Evolutionary conservation across 768 basidiomycete species (phyloP).

Genomic region (Chlorophyllum brunneum): DNA sequence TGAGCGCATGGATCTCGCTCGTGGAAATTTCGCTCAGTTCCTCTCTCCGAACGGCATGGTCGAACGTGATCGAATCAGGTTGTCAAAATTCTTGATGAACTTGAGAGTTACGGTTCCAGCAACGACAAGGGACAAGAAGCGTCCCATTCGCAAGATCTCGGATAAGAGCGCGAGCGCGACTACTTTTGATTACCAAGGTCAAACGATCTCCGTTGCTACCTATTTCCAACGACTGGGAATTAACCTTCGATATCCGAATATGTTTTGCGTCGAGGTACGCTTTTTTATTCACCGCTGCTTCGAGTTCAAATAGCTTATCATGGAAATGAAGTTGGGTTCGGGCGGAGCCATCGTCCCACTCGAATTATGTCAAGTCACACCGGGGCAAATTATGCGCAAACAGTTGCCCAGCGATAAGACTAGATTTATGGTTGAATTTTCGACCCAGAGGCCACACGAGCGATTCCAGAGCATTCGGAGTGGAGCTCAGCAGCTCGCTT

Average conservation of each 20-base stretch:
- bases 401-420: conserved; percentile 66
- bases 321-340: conserved; percentile 44
- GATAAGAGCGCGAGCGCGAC: conserved; percentile 42
- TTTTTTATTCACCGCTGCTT: neutral
- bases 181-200: conserved; percentile 48
- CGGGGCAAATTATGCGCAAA: conserved; percentile 68
- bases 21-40: conserved; percentile 22
- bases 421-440: conserved; percentile 57
- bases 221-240: conserved; percentile 22
- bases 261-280: conserved; percentile 56
- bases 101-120: conserved; percentile 26
- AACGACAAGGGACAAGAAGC: conserved; percentile 27
- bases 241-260: conserved; percentile 40
- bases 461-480: conserved; percentile 50
- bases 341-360: conserved; percentile 59
- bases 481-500: conserved; percentile 56
- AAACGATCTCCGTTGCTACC: conserved; percentile 39
- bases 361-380: conserved; percentile 58
- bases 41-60: conserved; percentile 37
- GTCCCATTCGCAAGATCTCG: conserved; percentile 55
- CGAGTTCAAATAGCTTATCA: neutral
- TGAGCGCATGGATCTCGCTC: conserved; percentile 4
- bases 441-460: conserved; percentile 58
- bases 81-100: conserved; percentile 34
- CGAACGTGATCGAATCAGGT: conserved; percentile 44